Percentiles rank a stretch among this genome's conserved stretches.
Conservation (phyloP, 768 basidiomycete species). For the Tulasnella calospora region DNA sequence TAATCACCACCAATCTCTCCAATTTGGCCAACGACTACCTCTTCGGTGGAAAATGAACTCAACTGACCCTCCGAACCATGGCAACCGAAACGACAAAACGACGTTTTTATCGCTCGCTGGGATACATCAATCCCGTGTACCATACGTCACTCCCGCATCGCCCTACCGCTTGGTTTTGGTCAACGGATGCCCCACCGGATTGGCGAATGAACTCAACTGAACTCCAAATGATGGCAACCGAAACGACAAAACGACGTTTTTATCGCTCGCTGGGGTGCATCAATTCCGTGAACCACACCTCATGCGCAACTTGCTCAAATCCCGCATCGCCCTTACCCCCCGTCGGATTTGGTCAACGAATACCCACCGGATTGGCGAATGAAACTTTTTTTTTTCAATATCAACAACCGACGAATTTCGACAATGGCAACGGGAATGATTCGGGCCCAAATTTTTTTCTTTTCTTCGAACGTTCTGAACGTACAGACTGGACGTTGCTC, state of each 20-base stretch:
- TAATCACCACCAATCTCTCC: no score
- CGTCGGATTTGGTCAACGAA: neutral
- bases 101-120: no score
- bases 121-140: no score
- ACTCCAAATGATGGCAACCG: neutral
- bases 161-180: neutral
- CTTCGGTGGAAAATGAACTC: constrained; percentile 5
- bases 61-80: neutral
- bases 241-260: neutral
- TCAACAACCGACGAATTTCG: neutral
- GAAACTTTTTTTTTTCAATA: neutral
- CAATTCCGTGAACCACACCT: neutral
- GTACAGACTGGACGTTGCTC: constrained; percentile 73
- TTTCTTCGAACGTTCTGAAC: neutral
- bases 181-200: neutral
- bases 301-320: neutral
- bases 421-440: neutral
- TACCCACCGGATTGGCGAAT: neutral
- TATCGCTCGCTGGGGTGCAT: neutral
- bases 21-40: neutral
- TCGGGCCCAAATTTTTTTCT: neutral
- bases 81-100: no score
- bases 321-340: neutral
- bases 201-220: neutral
- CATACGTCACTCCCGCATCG: neutral